phyloP scores from a whole-genome alignment of 805 yeast species.

The Yamadazyma olivae region DNA sequence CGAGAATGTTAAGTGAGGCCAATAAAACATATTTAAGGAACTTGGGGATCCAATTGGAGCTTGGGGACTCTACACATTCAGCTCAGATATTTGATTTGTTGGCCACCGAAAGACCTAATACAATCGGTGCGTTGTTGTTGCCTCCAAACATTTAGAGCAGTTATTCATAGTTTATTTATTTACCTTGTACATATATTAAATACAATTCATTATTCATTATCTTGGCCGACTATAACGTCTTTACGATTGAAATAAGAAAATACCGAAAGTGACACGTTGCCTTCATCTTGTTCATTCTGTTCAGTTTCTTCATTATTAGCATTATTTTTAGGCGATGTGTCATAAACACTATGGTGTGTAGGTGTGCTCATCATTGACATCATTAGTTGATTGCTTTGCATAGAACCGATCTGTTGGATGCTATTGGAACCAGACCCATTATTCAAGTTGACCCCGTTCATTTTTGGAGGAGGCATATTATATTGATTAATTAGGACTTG shows the following conservation, averaged over 20 bases:
- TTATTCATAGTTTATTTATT: background rate
- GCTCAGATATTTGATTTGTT: conserved; percentile 70
- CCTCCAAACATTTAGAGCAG: conserved; percentile 55
- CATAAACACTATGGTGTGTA: conserved; percentile 32
- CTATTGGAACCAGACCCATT: conserved; percentile 1
- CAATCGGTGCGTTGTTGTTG: conserved; percentile 68
- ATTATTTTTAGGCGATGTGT: conserved; percentile 6
- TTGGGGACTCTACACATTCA: conserved; percentile 60
- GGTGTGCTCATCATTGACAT: conserved; percentile 45
- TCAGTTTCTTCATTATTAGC: conserved; percentile 7
- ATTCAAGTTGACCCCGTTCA: conserved; percentile 1
- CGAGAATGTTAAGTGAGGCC: conserved; percentile 59
- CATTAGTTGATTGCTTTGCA: conserved; percentile 8
- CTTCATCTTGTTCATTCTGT: conserved; percentile 9
- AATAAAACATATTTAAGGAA: conserved; percentile 48
- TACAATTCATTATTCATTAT: conserved; percentile 4
- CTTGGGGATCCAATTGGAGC: conserved; percentile 69
- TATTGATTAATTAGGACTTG: conserved; percentile 13
- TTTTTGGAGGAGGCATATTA: conserved; percentile 33
- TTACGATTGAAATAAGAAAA: conserved; percentile 10
- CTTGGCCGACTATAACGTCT: conserved; percentile 2
- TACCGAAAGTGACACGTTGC: conserved; percentile 10
- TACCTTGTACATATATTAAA: background rate
- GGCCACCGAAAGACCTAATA: conserved; percentile 75
- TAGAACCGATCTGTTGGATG: background rate